Conservation (phyloP, 768 basidiomycete genomes). For the Pleurotus platypus region DNA sequence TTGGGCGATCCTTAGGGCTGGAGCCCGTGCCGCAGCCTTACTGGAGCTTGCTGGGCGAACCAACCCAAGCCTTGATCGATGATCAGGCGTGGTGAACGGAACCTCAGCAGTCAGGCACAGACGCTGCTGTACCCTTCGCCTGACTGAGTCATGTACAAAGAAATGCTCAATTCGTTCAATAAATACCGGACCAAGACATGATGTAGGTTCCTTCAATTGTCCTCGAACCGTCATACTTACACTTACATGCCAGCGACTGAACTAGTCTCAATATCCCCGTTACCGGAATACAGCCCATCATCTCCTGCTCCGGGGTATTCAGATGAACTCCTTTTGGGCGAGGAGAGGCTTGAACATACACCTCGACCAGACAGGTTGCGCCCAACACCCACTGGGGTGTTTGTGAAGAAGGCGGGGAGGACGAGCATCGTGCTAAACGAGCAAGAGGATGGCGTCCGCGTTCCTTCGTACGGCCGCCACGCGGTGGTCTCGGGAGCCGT, state of each 20-base stretch:
- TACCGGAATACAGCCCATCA: constrained; percentile 56
- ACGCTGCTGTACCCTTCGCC: neutral
- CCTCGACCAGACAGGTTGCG: constrained; percentile 24
- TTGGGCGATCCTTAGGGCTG: neutral
- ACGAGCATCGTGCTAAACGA: constrained; percentile 42
- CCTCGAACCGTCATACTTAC: neutral
- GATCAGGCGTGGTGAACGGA: constrained; percentile 3
- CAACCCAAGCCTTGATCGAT: neutral
- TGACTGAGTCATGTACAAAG: neutral
- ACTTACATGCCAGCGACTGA: neutral
- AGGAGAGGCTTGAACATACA: constrained; percentile 50
- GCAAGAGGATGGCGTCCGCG: constrained; percentile 35
- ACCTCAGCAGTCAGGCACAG: neutral
- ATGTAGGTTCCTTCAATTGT: neutral
- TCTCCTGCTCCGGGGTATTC: constrained; percentile 58
- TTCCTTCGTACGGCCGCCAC: constrained; percentile 44
- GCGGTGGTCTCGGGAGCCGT: constrained; percentile 39
- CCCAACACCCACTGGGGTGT: constrained; percentile 32
- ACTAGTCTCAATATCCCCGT: constrained; percentile 11
- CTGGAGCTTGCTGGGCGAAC: neutral
- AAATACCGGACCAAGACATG: constrained; percentile 4
- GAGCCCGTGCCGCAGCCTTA: neutral
- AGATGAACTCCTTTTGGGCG: constrained; percentile 45
- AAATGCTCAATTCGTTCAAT: neutral
- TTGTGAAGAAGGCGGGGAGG: constrained; percentile 33